Evolutionary conservation across 2,329 filamentous ascomycete species (phyloP).

Genomic region (Lachnellula hyalina): DNA sequence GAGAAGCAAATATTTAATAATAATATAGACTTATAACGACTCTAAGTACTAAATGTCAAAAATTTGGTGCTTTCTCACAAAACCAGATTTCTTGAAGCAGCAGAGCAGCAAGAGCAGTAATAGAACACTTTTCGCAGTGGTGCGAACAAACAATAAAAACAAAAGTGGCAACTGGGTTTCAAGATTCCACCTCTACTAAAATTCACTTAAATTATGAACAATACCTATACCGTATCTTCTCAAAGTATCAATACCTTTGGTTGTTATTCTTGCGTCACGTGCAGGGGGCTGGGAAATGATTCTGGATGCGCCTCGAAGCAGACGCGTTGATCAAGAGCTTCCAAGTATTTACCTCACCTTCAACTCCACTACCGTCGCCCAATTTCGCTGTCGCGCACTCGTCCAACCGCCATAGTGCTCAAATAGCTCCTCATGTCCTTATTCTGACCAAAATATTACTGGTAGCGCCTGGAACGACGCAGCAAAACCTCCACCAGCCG

Average conservation of each 20-base stretch:
- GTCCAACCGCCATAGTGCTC: conserved; percentile 1
- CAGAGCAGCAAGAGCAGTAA: not conserved
- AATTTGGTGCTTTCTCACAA: no score
- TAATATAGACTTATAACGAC: no score
- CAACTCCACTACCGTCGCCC: conserved; percentile 6
- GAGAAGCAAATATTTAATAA: no score
- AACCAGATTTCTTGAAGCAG: not conserved
- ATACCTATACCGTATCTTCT: not conserved
- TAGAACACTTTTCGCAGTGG: no score
- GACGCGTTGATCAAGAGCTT: conserved; percentile 2
- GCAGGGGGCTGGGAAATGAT: conserved; percentile 7
- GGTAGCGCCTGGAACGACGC: conserved; percentile 9
- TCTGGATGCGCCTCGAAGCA: not conserved
- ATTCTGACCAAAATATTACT: conserved; percentile 14
- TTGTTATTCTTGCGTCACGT: conserved; percentile 5
- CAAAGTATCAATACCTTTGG: not conserved
- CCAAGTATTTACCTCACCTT: conserved; percentile 8
- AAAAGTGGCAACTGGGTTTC: no score
- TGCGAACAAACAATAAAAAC: no score
- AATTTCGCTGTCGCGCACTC: conserved; percentile 3
- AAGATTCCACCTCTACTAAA: not conserved
- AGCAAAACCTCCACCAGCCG: not conserved
- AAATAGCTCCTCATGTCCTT: conserved; percentile 20
- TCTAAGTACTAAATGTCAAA: no score
- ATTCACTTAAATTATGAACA: not conserved